Base-by-base conservation (phyloP, 1,284 basidiomycete genomes). In the Melampsora americana region DNA sequence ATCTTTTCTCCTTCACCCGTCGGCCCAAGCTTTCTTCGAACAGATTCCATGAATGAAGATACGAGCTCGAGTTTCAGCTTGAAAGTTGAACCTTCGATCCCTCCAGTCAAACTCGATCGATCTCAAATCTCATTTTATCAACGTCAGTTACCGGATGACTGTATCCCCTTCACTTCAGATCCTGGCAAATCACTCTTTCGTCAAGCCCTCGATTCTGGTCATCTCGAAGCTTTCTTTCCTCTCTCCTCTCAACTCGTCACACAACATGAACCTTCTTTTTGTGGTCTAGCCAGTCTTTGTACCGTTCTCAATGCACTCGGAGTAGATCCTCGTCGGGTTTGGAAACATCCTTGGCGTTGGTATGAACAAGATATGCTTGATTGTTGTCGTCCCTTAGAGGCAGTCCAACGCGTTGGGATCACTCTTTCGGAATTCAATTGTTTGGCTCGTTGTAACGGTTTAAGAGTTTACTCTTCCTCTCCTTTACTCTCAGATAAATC, bases 391-490 rank as follows among this genome's bases (percentile, higher is more conserved):
- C 77, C 80, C 1, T 66, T 81, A 5, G 64, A 59, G 5, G 77
- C 77, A 32, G 77, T 81, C 59, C 78, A 78, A 18, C 20, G 72
- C 11, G 77, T 77, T 50, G 80, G 80, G 26, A 67, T 81, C 61
- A 80, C 80, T 26, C 60, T 81, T 0, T 46, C 79, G 44, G 80
- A 81, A 23, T 81, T 81, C 69, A 74, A 78, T 62, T 81, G 80
- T 68, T 77, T 81, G 50, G 78, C 80, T 16, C 71, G 77, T 11
- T 81, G 80, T 74, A 81, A 81, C 64, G 80, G 80, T 0, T 74
- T 81, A 2, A 18, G 65, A 30, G 20, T 74, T 30, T 5, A 7
- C 66, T 23, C 39, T 39, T 6, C 30, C 2, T 62, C 30, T 23
- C 61, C 61, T 7, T 6, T 14, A 28, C 14, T 72, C 30, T 53